phyloP scores from a whole-genome alignment of 1,284 basidiomycete species.

The Rhodotorula sp. region DNA sequence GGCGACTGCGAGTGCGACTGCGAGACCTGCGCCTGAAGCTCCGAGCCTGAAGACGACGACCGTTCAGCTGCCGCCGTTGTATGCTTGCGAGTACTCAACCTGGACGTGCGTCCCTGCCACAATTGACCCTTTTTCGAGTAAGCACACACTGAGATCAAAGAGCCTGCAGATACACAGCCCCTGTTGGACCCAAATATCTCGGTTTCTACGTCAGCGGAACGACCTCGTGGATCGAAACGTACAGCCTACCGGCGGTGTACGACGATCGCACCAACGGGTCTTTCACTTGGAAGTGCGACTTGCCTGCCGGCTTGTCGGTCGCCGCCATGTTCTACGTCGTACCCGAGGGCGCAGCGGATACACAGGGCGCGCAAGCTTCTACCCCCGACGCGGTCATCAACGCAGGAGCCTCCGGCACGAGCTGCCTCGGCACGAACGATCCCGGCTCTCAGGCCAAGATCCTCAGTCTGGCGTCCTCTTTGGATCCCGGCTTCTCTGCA shows the following conservation, averaged over 20 bases:
- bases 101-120: constrained; percentile 6
- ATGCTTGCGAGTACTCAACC: constrained; percentile 9
- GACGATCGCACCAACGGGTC: constrained; percentile 14
- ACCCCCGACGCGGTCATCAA: constrained; percentile 21
- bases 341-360: constrained; percentile 10
- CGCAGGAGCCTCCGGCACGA: constrained; percentile 1
- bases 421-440: constrained; percentile 24
- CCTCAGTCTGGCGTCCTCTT: constrained; percentile 13
- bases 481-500: constrained; percentile 16
- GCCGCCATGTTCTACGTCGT: constrained; percentile 28
- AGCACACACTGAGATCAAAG: no score
- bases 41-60: background rate
- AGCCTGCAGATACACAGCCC: constrained; percentile 15
- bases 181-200: constrained; percentile 19
- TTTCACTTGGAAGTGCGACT: constrained; percentile 22
- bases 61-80: constrained; percentile 19
- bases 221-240: constrained; percentile 17
- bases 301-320: constrained; percentile 16
- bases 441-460: background rate
- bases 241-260: constrained; percentile 12
- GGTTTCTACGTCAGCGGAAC: constrained; percentile 18
- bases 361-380: constrained; percentile 23
- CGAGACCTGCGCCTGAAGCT: background rate
- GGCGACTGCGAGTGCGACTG: background rate
- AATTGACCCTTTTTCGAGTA: background rate